Base-by-base conservation (phyloP, 768 basidiomycete species). In the Tulasnella sp. region DNA sequence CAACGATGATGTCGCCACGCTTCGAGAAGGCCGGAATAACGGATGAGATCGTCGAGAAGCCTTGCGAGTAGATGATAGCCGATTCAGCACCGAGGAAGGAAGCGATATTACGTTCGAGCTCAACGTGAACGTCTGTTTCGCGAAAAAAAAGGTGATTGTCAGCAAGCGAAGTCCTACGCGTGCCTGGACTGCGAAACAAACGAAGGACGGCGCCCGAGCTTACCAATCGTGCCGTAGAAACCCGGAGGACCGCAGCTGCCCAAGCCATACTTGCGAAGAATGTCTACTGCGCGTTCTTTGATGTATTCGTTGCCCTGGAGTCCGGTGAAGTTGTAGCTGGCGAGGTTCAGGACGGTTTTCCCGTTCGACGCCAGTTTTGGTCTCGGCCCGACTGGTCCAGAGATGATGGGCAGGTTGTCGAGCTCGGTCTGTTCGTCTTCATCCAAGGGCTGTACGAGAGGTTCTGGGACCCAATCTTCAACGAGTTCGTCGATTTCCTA, bases 21-120 rank as follows among this genome's bases (percentile, higher is more conserved):
- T 99, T 99, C 87, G 93, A 94, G 85, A 99, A 99, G 0, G 98
- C 94, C 0, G 98, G 95, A 79, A 99, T 98, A 82, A 96, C 95
- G 20, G 95, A 97, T 4, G 93, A 91, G 80, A 95, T 90, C 77
- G 95, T 95, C 11, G 94, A 90, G 84, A 97, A 98, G 16, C 91
- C 92, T 85, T 99, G 97, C 0, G 96, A 92, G 84, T 98, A 99
- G 79, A 98, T 88, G 83, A 99, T 99, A 23, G 93, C 86, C 3
- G 91, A 87, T 83, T 98, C 95, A 1, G 93, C 91, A 13, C 94
- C 94, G 70, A 99, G 86, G 84, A 98, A 99, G 70, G 92, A 90
- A 5, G 96, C 93, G 75, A 99, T 91, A 79, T 97, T 91, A 51
- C 90, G 89, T 85, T 99, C 98, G 78, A 97, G 85, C 42, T 92